phyloP scores from a whole-genome alignment of 2,329 filamentous ascomycete species.

The Pseudocercospora crystallina region DNA sequence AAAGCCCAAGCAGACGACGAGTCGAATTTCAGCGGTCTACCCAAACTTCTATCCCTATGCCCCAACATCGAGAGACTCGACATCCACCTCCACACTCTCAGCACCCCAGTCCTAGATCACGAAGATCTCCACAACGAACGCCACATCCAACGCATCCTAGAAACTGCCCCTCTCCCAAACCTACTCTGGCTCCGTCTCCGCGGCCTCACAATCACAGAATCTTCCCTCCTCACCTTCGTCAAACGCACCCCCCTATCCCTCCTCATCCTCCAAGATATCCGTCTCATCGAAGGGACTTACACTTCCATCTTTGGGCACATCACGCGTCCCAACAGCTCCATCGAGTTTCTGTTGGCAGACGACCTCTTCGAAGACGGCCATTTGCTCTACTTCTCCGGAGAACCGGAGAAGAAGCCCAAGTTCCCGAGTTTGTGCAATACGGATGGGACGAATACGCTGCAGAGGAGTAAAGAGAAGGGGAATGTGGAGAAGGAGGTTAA shows the following conservation, averaged over 20 bases:
- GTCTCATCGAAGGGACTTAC: slow-evolving; percentile 4
- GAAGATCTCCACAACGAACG: slow-evolving; percentile 1
- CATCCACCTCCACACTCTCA: slow-evolving; percentile 7
- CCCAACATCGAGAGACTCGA: slow-evolving; percentile 11
- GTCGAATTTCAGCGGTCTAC: slow-evolving; percentile 9
- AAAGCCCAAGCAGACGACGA: slow-evolving; percentile 9
- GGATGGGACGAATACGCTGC: slow-evolving; percentile 5
- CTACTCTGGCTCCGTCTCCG: slow-evolving; percentile 5
- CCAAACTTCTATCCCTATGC: slow-evolving; percentile 6
- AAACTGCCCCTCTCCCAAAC: not conserved
- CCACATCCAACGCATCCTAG: not conserved
- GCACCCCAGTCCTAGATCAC: not conserved
- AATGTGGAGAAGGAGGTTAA: slow-evolving; percentile 1
- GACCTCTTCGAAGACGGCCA: slow-evolving; percentile 12
- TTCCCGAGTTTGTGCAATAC: not conserved
- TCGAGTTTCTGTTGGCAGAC: slow-evolving; percentile 10
- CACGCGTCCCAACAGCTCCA: not conserved
- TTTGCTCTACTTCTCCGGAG: slow-evolving; percentile 10
- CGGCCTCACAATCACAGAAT: slow-evolving; percentile 2
- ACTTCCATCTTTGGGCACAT: slow-evolving; percentile 5
- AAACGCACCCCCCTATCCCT: not conserved
- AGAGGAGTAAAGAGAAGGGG: not conserved
- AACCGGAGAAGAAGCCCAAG: slow-evolving; percentile 7
- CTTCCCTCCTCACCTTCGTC: slow-evolving; percentile 1
- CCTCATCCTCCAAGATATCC: slow-evolving; percentile 7